phyloP scores from a whole-genome alignment of 2,329 filamentous ascomycete genomes.

The Parasarocladium wereldwijsianum region DNA sequence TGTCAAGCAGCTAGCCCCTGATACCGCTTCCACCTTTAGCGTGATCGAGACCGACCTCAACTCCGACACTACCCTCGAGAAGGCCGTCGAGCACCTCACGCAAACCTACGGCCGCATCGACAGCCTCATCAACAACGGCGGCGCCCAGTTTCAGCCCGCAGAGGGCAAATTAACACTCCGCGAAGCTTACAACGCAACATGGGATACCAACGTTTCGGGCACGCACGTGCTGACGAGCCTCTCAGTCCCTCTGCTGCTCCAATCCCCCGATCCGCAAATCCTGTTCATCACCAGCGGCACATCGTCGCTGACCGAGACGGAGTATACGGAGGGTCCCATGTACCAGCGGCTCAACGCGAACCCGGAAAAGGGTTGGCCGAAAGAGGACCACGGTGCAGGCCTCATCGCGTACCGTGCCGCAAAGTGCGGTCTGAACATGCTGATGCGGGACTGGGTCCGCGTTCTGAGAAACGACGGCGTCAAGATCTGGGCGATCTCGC shows the following conservation, averaged over 20 bases:
- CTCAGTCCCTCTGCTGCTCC: slow-evolving; percentile 25
- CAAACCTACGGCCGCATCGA: slow-evolving; percentile 8
- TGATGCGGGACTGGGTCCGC: slow-evolving; percentile 4
- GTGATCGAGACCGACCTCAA: slow-evolving; percentile 10
- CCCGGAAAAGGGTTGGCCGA: slow-evolving; percentile 27
- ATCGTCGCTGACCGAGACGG: slow-evolving; percentile 17
- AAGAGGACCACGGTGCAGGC: slow-evolving; percentile 10
- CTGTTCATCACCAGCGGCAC: slow-evolving; percentile 27
- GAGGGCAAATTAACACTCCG: neutral
- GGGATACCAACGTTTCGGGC: slow-evolving; percentile 1
- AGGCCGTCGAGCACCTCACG: slow-evolving; percentile 7
- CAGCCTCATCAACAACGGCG: slow-evolving; percentile 18
- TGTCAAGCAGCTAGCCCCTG: neutral
- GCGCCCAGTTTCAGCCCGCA: slow-evolving; percentile 1
- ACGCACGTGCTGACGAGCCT: slow-evolving; percentile 14
- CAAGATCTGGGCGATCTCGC: slow-evolving; percentile 28
- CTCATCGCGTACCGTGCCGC: slow-evolving; percentile 7
- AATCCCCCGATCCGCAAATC: slow-evolving; percentile 21
- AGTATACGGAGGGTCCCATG: slow-evolving; percentile 9
- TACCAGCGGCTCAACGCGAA: slow-evolving; percentile 6
- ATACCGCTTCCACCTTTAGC: neutral
- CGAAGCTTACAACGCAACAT: slow-evolving; percentile 1
- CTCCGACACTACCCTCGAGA: slow-evolving; percentile 8
- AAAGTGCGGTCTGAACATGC: slow-evolving; percentile 9
- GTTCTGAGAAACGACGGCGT: slow-evolving; percentile 20